Evolutionary conservation across 768 basidiomycete species (phyloP).

Genomic region (Vararia minispora): DNA sequence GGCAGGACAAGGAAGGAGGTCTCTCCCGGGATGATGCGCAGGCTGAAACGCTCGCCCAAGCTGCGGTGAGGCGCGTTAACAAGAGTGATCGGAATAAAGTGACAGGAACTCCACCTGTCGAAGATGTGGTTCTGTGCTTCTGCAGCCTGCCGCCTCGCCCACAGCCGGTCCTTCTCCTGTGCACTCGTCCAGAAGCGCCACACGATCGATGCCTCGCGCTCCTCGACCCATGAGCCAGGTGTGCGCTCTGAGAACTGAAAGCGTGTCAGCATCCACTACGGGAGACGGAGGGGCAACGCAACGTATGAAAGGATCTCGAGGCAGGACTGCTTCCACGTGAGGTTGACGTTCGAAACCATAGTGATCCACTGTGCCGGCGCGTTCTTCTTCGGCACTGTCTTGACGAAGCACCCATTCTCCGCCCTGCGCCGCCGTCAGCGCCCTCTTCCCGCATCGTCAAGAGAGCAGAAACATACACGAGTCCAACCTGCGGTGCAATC

Average conservation of each 20-base stretch:
- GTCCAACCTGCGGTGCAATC: slow-evolving; percentile 55
- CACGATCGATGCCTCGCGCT: slow-evolving; percentile 70
- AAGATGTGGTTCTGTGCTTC: slow-evolving; percentile 92
- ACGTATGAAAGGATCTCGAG: slow-evolving; percentile 78
- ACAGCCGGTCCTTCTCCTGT: slow-evolving; percentile 45
- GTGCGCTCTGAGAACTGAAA: slow-evolving; percentile 82
- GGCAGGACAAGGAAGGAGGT: slow-evolving; percentile 78
- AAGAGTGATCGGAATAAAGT: not conserved
- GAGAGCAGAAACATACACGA: slow-evolving; percentile 42
- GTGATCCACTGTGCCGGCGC: slow-evolving; percentile 52
- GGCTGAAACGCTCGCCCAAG: slow-evolving; percentile 71
- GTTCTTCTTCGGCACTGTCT: slow-evolving; percentile 29
- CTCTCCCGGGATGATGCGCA: slow-evolving; percentile 73
- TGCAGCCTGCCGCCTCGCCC: slow-evolving; percentile 80
- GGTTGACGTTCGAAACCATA: slow-evolving; percentile 68
- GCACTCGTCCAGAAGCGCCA: slow-evolving; percentile 73
- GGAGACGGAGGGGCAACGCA: slow-evolving; percentile 27
- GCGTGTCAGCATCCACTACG: not conserved
- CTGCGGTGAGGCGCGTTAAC: slow-evolving; percentile 22
- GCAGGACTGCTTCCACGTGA: slow-evolving; percentile 74
- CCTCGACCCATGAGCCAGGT: slow-evolving; percentile 75
- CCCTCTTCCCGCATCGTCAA: not conserved
- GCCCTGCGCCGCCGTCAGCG: slow-evolving; percentile 32
- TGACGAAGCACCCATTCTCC: slow-evolving; percentile 84
- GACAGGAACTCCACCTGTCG: slow-evolving; percentile 37